Conservation (phyloP, 345 rosid species). For the Salix viminalis region DNA sequence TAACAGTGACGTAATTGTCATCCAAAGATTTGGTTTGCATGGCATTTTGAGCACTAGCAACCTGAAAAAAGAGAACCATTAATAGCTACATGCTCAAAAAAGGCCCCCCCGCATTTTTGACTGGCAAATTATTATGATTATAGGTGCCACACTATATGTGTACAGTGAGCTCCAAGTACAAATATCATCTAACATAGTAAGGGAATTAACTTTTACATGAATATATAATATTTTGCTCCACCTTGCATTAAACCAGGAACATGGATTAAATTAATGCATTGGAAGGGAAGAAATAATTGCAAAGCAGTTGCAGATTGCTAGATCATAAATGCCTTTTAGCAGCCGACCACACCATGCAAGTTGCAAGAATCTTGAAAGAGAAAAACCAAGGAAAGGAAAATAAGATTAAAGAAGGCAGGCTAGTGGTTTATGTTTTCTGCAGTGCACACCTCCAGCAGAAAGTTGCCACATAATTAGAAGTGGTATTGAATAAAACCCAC, state of each 20-base stretch:
- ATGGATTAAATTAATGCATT: background rate
- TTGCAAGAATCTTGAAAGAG: background rate
- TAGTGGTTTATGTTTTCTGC: background rate
- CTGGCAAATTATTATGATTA: background rate
- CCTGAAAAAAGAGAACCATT: slow-evolving; percentile 33
- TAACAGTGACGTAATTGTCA: background rate
- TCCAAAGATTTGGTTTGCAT: slow-evolving; percentile 8
- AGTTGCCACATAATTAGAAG: background rate
- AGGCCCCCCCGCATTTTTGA: background rate
- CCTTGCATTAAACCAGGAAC: background rate
- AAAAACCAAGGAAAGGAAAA: background rate
- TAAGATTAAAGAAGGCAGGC: background rate
- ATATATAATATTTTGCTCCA: background rate
- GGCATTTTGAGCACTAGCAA: slow-evolving; percentile 19
- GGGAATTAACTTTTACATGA: background rate
- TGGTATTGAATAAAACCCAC: slow-evolving; percentile 23
- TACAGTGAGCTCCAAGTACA: background rate
- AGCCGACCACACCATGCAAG: background rate
- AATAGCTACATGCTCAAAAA: background rate
- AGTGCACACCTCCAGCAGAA: background rate
- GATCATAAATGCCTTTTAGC: background rate
- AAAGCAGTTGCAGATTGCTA: background rate
- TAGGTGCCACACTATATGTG: background rate
- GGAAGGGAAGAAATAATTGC: background rate
- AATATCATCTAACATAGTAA: background rate